Evolutionary conservation across 2,329 filamentous ascomycete species (phyloP).

Genomic region (Fusarium irregulare): DNA sequence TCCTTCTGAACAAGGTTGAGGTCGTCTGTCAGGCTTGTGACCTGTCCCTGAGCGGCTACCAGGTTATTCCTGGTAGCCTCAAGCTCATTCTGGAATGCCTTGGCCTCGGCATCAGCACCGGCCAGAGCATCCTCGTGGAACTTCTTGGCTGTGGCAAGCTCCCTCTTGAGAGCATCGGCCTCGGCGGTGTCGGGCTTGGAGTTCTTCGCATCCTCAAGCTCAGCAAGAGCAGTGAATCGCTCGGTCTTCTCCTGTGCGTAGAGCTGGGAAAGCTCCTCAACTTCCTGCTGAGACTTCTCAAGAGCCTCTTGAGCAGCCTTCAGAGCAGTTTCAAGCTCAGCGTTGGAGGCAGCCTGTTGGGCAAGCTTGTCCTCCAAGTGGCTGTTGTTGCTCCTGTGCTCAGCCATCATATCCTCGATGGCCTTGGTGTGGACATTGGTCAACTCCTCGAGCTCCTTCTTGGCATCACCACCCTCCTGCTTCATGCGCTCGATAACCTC

Average conservation of each 20-base stretch:
- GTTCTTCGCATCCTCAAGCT: conserved; percentile 68
- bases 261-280: conserved; percentile 62
- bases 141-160: conserved; percentile 62
- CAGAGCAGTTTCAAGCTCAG: conserved; percentile 53
- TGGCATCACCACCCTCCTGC: conserved; percentile 52
- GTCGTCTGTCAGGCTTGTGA: conserved; percentile 53
- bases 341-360: conserved; percentile 51
- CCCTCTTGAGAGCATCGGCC: conserved; percentile 62
- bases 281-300: conserved; percentile 60
- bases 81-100: conserved; percentile 53
- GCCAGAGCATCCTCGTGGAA: conserved; percentile 59
- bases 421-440: conserved; percentile 53
- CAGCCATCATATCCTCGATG: conserved; percentile 55
- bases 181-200: conserved; percentile 67
- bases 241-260: conserved; percentile 70
- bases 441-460: conserved; percentile 59
- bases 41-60: conserved; percentile 51
- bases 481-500: conserved; percentile 57
- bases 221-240: conserved; percentile 68
- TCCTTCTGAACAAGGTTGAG: conserved; percentile 63
- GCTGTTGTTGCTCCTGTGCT: conserved; percentile 52
- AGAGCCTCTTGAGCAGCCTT: conserved; percentile 56
- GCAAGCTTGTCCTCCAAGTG: conserved; percentile 52
- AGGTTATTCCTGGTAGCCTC: conserved; percentile 52
- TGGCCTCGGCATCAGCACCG: conserved; percentile 48